Evolutionary conservation across 257 asterid species (phyloP), one percentile per base, ranked within the genome.

Genomic region (Lycium barbarum): DNA sequence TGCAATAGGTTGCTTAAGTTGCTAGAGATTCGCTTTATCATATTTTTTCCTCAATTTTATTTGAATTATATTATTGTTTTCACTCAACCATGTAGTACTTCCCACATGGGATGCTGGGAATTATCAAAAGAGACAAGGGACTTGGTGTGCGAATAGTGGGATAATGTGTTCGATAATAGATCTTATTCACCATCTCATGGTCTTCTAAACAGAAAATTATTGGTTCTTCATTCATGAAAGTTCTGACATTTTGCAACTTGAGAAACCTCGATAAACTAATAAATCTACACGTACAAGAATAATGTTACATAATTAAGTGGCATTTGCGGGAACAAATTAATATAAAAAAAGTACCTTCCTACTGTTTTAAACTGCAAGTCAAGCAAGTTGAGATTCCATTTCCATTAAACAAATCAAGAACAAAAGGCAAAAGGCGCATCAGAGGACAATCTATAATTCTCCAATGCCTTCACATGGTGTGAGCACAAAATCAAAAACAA

Each of bases 401-500:
- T 76, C 47, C 5, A 53, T 8, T 76, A 53, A 53, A 53, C 26
- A 76, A 43, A 76, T 76, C 65, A 26, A 51, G 15, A 53, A 76
- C 45, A 51, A 26, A 26, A 22, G 63, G 43, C n/a, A 58, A 14
- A 76, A 22, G 63, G 43, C 7, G 22, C 20, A 73, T 47, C 7
- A 73, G n/a, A 73, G 20, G 81, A 26, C 45, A 76, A 2, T 14
- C 0, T 3, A 26, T 51, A 4, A 76, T 51, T 53, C 82, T 26
- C 63, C 65, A 76, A 76, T 76, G 82, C 65, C 82, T 51, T 22
- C 0, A 26, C 82, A 13, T 11, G 40, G 26, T 51, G 47, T 76
- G 65, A 76, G 62, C 65, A 76, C 49, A 76, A 76, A 49, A 76
- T 14, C 47, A 76, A 76, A 76, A 51, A 63, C 2, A 20, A 76